Evolutionary conservation across 2,329 filamentous ascomycete species (phyloP), one percentile per base, ranked within the genome.

Genomic region (Fusarium sp.): DNA sequence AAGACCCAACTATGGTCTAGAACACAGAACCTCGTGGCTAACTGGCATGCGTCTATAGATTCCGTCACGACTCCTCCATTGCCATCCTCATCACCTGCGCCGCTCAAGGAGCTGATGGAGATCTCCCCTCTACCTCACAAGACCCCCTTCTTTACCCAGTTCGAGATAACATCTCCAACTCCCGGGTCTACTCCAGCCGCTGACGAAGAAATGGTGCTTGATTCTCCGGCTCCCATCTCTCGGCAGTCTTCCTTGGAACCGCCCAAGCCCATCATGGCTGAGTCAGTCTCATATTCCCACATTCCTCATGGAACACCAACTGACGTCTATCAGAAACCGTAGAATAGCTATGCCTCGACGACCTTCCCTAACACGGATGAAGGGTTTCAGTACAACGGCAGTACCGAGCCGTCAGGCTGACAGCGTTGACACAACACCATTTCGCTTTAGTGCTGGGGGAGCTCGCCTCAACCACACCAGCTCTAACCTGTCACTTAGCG

Each of bases 81-180:
- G 55, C 90, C 82, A 4, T 92, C 93, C 3, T 98, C 94, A 9
- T 97, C 95, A 46, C 94, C 94, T 9, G 89, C 88, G 58, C 87
- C 87, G 79, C 86, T 89, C 55, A 97, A 98, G 94, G 94, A 98
- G 77, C 85, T 89, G 59, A 97, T 98, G 94, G 94, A 98, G 77
- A 90, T 98, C 80, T 98, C 95, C 46, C 95, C 96, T 41, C 83
- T 98, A 42, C 94, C 94, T 65, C 94, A 97, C 84, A 98, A 97
- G 84, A 84, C 87, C 30, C 87, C 92, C 14, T 94, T 89, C 76
- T 81, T 85, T 81, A 79, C 85, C 30, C 86, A 91, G 72, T 84
- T 92, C 68, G 90, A 91, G 70, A 81, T 93, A 57, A 87, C 89
- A 30, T 94, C 93, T 30, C 93, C 94, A 3, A 92, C 91, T 3